Evolutionary conservation across 2,329 filamentous ascomycete genomes (phyloP).

Genomic region (Alternaria consortialis): DNA sequence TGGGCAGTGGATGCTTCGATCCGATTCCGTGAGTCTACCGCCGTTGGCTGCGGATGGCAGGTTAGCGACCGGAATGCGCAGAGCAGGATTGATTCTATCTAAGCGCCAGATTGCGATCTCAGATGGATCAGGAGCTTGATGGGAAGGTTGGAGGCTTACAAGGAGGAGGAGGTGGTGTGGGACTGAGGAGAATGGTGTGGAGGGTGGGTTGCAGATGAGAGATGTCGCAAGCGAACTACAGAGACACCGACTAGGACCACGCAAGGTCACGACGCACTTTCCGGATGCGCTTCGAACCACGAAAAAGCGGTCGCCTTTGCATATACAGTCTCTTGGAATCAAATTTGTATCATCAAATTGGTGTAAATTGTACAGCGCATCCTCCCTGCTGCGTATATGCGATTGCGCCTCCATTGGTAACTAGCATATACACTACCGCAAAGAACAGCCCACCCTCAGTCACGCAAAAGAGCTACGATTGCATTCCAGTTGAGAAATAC

Average conservation of each 20-base stretch:
- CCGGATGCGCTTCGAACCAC: constrained; percentile 22
- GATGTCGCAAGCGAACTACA: constrained; percentile 36
- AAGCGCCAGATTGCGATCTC: constrained; percentile 23
- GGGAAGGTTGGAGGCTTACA: constrained; percentile 35
- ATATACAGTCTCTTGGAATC: constrained; percentile 20
- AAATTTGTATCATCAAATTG: constrained; percentile 9
- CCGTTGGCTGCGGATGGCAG: constrained; percentile 45
- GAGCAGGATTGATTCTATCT: constrained; percentile 20
- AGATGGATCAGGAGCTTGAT: constrained; percentile 24
- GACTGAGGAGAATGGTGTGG: constrained; percentile 34
- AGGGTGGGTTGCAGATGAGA: constrained; percentile 37
- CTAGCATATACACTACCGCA: constrained; percentile 19
- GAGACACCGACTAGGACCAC: constrained; percentile 40
- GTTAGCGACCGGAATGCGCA: constrained; percentile 43
- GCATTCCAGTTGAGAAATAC: constrained; percentile 26
- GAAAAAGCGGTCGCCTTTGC: constrained; percentile 31
- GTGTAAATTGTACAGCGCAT: constrained; percentile 23
- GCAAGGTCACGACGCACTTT: constrained; percentile 36
- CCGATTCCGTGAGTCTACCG: constrained; percentile 45
- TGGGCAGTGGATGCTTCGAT: constrained; percentile 42
- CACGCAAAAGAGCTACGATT: constrained; percentile 27
- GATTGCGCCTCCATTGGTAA: constrained; percentile 24
- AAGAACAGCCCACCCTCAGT: constrained; percentile 19
- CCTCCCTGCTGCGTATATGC: constrained; percentile 23
- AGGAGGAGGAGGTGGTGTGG: constrained; percentile 35